Conservation (phyloP, 805 yeast species). For the Barnettozyma pratensis region DNA sequence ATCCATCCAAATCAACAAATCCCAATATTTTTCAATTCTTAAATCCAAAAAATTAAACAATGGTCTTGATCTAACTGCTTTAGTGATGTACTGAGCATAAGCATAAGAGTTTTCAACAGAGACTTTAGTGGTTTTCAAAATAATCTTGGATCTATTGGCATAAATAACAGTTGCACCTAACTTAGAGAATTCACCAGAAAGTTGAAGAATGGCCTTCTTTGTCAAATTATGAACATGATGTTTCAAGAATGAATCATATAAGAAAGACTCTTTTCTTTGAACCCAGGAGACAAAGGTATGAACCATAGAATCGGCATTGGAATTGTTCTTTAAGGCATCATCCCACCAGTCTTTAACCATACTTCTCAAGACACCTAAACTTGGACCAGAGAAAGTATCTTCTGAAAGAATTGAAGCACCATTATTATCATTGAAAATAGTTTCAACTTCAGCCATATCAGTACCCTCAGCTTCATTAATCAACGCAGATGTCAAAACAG, state of each 20-base stretch:
- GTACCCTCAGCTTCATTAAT: slow-evolving; percentile 88
- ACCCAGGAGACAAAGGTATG: slow-evolving; percentile 85
- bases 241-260: slow-evolving; percentile 75
- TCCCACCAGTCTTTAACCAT: slow-evolving; percentile 94
- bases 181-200: slow-evolving; percentile 70
- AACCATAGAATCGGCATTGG: slow-evolving; percentile 78
- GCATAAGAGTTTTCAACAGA: slow-evolving; percentile 87
- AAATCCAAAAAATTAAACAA: slow-evolving; percentile 79
- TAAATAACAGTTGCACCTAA: slow-evolving; percentile 77
- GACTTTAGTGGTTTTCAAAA: slow-evolving; percentile 68
- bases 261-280: slow-evolving; percentile 61
- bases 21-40: slow-evolving; percentile 79
- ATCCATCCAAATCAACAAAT: slow-evolving; percentile 92
- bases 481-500: slow-evolving; percentile 77
- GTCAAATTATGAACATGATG: slow-evolving; percentile 87
- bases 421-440: slow-evolving; percentile 26
- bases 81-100: slow-evolving; percentile 77
- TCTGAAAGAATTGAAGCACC: slow-evolving; percentile 49
- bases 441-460: slow-evolving; percentile 52
- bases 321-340: slow-evolving; percentile 62
- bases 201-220: slow-evolving; percentile 73
- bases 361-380: slow-evolving; percentile 62
- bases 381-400: slow-evolving; percentile 76
- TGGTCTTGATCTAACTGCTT: slow-evolving; percentile 74
- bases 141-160: slow-evolving; percentile 72